These are phyloP conservation scores for Phytophthora pluvialis DNA, from an alignment of 352 stramenopile species.

Conservation along the genomic window DNA sequence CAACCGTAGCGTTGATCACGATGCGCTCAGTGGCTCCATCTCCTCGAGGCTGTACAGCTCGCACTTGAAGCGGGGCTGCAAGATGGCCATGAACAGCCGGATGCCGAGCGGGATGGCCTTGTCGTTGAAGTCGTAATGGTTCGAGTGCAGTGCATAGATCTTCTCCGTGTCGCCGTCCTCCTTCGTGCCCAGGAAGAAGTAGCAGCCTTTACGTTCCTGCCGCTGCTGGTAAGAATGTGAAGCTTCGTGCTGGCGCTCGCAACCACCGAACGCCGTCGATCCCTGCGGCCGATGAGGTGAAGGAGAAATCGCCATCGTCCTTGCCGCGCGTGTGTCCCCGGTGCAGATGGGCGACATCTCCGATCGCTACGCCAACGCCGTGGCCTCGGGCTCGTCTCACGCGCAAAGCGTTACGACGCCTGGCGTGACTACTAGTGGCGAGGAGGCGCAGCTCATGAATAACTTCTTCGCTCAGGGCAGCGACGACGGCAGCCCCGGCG, in stretches of 20 bases:
- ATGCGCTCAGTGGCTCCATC: constrained; percentile 83
- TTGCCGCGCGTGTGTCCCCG: constrained; percentile 6
- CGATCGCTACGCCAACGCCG: constrained; percentile 57
- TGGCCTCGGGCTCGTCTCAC: constrained; percentile 36
- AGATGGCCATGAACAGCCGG: constrained; percentile 73
- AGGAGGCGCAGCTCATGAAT: constrained; percentile 74
- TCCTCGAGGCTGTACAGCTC: constrained; percentile 73
- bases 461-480: constrained; percentile 59
- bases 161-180: constrained; percentile 65
- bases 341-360: constrained; percentile 42
- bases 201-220: constrained; percentile 83
- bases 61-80: constrained; percentile 73
- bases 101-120: constrained; percentile 86
- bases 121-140: constrained; percentile 88
- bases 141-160: constrained; percentile 73
- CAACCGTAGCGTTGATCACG: constrained; percentile 47
- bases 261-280: constrained; percentile 32
- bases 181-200: constrained; percentile 87
- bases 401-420: constrained; percentile 13
- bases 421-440: constrained; percentile 43
- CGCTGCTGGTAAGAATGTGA: constrained; percentile 36
- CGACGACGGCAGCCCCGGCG: constrained; percentile 18
- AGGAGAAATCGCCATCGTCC: constrained; percentile 31
- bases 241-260: constrained; percentile 16
- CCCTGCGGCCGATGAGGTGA: constrained; percentile 25